Base-by-base conservation (phyloP, 1,284 basidiomycete species). In the Flammula alnicola region DNA sequence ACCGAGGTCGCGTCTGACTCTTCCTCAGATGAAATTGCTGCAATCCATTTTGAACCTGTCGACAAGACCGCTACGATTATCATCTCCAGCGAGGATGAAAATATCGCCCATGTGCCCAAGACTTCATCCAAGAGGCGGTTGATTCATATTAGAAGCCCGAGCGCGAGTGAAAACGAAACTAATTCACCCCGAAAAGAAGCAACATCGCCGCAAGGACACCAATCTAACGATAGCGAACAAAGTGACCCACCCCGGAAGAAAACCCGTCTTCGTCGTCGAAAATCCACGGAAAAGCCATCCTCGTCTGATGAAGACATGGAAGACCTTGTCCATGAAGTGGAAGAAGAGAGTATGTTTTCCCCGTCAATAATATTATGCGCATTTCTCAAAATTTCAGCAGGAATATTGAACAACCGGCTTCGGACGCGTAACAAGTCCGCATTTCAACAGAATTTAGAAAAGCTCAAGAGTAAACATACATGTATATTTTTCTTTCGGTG, bases 391-490 rank as follows among this genome's bases (percentile, higher is more conserved):
- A 39, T 35, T 36, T 19, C 38, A 30, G 11, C 55, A 91, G 85
- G 73, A 48, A 85, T 92, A 20, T 68, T 91, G 38, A 73, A 83
- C 26, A 71, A 68, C 5, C 82, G 90, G 30, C 66, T 91, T 19
- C 81, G 90, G 27, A 67, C 70, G 25, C 78, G 87, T 17, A 72
- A 73, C 44, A 88, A 82, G 62, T 79, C 80, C 10, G 56, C 65
- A 3, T 90, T 80, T 62, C 81, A 86, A 57, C 75, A 75, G 60
- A 86, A 80, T 55, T 66, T 92, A 3, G 84, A 86, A 52, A 80
- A 70, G 53, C 60, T 91, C 43, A 87, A 81, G 69, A 73, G 89
- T 78, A 31, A 37, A 30, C 19, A 23, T 31, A 8, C 36, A 17
- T 8, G 22, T 10, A 36, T 14, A 36, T 35, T 8, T 16, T 25